Evolutionary conservation across 768 basidiomycete species (phyloP), one percentile per base, ranked within the genome.

Genomic region (Tricholoma matsutake): DNA sequence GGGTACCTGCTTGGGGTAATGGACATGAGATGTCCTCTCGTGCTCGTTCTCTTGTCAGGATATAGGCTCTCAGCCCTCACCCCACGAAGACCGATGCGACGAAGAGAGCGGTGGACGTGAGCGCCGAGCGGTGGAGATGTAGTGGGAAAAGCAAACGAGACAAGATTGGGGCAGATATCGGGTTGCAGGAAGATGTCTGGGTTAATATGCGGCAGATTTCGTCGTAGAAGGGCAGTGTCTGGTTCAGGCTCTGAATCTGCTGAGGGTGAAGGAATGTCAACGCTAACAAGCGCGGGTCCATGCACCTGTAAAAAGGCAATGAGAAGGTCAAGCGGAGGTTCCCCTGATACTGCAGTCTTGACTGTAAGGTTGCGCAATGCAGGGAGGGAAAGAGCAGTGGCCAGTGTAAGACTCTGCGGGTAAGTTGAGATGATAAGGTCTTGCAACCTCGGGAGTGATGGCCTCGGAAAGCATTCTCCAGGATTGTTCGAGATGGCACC

Each of bases 71-170:
- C 77, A 7, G 78, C 71, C 41, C 71, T 71, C 35, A 82, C 70
- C 22, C 78, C 78, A 22, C 78, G 76, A 54, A 84, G 67, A 13
- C 80, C 82, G 57, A 83, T 78, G 54, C 79, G 78, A 31, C 81
- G 80, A 45, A 86, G 72, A 22, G 73, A 64, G 25, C 70, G 69
- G 59, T 77, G 76, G 20, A 65, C 61, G 57, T 69, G 64, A 41
- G 69, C 58, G n/a, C 65, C 61, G 14, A 75, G 61, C 11, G 65
- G 60, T 8, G 78, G 72, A 11, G 79, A 74, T 18, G 69, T 72
- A 34, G 73, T 70, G 51, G 77, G 75, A 61, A 79, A 83, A 6
- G 77, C 73, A 56, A 84, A 61, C 22, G 78, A 75, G 47, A 74
- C 71, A 25, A 84, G 76, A 63, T 78, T 78, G 25, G 82, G 80